A percentile compares a stretch with the other conserved stretches of the same genome.
Evolutionary conservation across 1,139 yeast genomes (phyloP).

Genomic region (Pichia sp.): DNA sequence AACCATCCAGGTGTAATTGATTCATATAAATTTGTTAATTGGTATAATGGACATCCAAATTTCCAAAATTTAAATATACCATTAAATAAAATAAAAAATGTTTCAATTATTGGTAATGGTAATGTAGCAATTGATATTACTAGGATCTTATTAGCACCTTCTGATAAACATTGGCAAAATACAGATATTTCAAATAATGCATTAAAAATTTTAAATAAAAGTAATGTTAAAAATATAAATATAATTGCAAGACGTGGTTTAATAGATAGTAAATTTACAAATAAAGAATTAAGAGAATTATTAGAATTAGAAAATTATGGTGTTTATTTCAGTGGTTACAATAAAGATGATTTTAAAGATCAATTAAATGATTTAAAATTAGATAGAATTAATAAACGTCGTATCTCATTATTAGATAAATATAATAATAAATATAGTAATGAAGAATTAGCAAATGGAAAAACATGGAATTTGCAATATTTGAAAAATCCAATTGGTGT

Average conservation of each 20-base stretch:
- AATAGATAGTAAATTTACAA: slow-evolving; percentile 80
- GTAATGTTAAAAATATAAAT: slow-evolving; percentile 55
- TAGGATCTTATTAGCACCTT: slow-evolving; percentile 60
- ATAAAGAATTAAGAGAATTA: slow-evolving; percentile 84
- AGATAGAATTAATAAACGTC: slow-evolving; percentile 64
- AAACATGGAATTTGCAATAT: slow-evolving; percentile 65
- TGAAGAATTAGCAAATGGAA: slow-evolving; percentile 17
- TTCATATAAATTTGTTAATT: slow-evolving; percentile 84
- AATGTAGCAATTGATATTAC: slow-evolving; percentile 96
- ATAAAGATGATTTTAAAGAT: slow-evolving; percentile 37
- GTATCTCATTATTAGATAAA: slow-evolving; percentile 57
- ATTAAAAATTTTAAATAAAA: slow-evolving; percentile 41
- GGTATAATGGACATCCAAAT: slow-evolving; percentile 93
- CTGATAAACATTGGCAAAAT: slow-evolving; percentile 38
- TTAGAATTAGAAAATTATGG: slow-evolving; percentile 54
- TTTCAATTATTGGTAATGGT: slow-evolving; percentile 90
- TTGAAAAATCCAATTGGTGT: slow-evolving; percentile 62
- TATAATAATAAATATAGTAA: slow-evolving; percentile 35
- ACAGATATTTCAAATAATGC: slow-evolving; percentile 77
- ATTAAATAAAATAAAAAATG: slow-evolving; percentile 54
- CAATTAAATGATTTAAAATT: slow-evolving; percentile 37
- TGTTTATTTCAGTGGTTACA: slow-evolving; percentile 50
- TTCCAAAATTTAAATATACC: slow-evolving; percentile 42
- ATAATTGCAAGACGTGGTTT: slow-evolving; percentile 86
- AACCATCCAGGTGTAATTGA: slow-evolving; percentile 64